Evolutionary conservation across 1,284 basidiomycete species (phyloP).

Genomic region (Fomitopsis betulina): DNA sequence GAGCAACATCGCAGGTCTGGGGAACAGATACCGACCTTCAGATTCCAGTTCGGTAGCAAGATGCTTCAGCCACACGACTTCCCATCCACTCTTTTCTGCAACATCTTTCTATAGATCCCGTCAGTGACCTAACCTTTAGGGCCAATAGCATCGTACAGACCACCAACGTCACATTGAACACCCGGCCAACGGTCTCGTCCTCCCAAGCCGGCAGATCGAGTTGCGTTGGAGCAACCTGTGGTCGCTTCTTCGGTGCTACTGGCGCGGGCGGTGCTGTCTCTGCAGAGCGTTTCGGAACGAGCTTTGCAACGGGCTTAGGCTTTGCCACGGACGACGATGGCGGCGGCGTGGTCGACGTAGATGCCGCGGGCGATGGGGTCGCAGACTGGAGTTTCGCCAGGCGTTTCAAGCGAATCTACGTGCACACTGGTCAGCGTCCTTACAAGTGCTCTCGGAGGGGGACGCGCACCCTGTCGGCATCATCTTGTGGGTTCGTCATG

Average conservation of each 20-base stretch:
- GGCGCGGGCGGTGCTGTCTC: constrained; percentile 28
- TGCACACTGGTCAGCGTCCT: background rate
- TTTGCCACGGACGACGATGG: constrained; percentile 17
- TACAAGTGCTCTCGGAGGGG: constrained; percentile 12
- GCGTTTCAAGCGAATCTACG: constrained; percentile 83
- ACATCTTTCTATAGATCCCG: constrained; percentile 48
- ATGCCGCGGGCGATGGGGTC: constrained; percentile 27
- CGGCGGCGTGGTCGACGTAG: constrained; percentile 29
- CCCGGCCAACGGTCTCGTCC: constrained; percentile 56
- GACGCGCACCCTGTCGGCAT: constrained; percentile 64
- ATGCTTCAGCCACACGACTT: constrained; percentile 81
- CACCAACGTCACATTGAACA: constrained; percentile 79
- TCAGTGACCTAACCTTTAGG: background rate
- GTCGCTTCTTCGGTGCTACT: constrained; percentile 44
- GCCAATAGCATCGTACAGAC: constrained; percentile 40
- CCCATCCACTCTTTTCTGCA: constrained; percentile 67
- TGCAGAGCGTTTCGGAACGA: constrained; percentile 23
- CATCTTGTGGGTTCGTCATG: constrained; percentile 57
- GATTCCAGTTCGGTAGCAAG: constrained; percentile 68
- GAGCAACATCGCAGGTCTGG: too few species aligned
- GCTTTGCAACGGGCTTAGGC: constrained; percentile 13
- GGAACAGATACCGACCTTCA: constrained; percentile 45
- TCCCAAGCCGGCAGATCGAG: constrained; percentile 71
- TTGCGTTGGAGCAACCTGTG: constrained; percentile 32
- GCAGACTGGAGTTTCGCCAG: constrained; percentile 70